Evolutionary conservation across 225 moss, liverwort and hornwort species (phyloP).

Genomic region (Climacium dendroides): DNA sequence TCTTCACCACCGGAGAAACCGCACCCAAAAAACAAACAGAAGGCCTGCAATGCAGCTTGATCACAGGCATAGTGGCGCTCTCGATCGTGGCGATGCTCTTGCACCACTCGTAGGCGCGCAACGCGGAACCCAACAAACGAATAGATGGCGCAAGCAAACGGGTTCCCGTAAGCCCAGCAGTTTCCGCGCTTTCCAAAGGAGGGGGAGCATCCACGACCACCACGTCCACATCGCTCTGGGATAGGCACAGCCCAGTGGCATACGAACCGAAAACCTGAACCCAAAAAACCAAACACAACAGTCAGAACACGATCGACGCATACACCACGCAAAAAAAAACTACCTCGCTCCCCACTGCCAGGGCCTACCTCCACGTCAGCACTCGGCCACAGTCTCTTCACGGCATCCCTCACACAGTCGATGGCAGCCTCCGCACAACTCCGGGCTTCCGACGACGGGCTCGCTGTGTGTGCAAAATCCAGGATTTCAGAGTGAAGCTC

Average conservation of each 20-base stretch:
- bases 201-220: conserved; percentile 88
- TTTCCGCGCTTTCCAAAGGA: conserved; percentile 47
- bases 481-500: conserved; percentile 68
- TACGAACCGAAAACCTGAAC: conserved; percentile 91
- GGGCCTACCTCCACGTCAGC: conserved; percentile 86
- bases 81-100: conserved; percentile 71
- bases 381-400: conserved; percentile 75
- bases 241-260: conserved; percentile 84
- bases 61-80: conserved; percentile 88
- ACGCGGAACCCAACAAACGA: conserved; percentile 49
- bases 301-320: not conserved
- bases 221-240: conserved; percentile 96
- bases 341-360: not conserved
- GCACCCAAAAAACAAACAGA: not conserved
- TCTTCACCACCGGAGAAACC: conserved; percentile 41
- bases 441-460: conserved; percentile 73
- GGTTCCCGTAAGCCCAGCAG: conserved; percentile 39
- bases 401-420: conserved; percentile 73
- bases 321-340: not conserved
- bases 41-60: conserved; percentile 89
- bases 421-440: conserved; percentile 83
- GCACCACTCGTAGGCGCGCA: conserved; percentile 72
- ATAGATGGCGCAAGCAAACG: conserved; percentile 64
- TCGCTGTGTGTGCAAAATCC: conserved; percentile 70
- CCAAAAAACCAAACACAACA: not conserved